These are phyloP conservation scores for Nadsonia starkeyi-henricii DNA, from an alignment of 1,139 yeast species.

Conservation along the genomic window DNA sequence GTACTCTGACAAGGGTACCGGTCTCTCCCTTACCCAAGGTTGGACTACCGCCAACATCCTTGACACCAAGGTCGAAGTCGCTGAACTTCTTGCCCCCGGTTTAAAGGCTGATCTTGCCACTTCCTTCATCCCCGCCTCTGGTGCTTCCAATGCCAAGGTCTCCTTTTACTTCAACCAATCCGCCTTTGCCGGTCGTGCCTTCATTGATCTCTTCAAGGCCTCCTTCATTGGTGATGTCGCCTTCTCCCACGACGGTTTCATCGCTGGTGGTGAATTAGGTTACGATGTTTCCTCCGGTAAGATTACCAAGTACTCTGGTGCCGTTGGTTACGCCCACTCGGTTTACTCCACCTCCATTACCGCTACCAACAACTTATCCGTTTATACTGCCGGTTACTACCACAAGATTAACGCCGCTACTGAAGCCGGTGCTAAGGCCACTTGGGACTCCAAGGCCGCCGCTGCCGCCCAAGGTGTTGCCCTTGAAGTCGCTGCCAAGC, in stretches of 20 bases:
- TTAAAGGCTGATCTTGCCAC: constrained; percentile 88
- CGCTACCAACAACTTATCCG: constrained; percentile 78
- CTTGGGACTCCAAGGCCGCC: constrained; percentile 81
- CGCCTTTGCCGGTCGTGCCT: constrained; percentile 85
- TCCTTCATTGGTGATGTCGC: constrained; percentile 94
- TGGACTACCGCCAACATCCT: constrained; percentile 92
- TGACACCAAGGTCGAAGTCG: constrained; percentile 86
- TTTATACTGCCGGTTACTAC: constrained; percentile 93
- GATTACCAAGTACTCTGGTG: constrained; percentile 88
- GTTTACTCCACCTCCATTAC: constrained; percentile 79
- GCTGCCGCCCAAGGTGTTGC: constrained; percentile 45
- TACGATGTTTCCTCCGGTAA: constrained; percentile 89
- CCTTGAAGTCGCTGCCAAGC: constrained; percentile 93
- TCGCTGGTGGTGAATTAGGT: constrained; percentile 95
- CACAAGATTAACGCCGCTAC: constrained; percentile 84
- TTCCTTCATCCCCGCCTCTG: constrained; percentile 72
- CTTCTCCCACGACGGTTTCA: constrained; percentile 90
- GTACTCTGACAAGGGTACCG: constrained; percentile 86
- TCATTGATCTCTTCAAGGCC: constrained; percentile 90
- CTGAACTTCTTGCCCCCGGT: constrained; percentile 89
- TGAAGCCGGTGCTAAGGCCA: constrained; percentile 97
- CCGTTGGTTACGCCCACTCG: constrained; percentile 85
- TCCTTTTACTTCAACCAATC: constrained; percentile 89
- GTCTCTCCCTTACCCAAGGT: constrained; percentile 89
- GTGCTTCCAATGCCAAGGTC: constrained; percentile 75